Evolutionary conservation across 2,329 filamentous ascomycete genomes (phyloP).

Genomic region (Penicillium sp.): DNA sequence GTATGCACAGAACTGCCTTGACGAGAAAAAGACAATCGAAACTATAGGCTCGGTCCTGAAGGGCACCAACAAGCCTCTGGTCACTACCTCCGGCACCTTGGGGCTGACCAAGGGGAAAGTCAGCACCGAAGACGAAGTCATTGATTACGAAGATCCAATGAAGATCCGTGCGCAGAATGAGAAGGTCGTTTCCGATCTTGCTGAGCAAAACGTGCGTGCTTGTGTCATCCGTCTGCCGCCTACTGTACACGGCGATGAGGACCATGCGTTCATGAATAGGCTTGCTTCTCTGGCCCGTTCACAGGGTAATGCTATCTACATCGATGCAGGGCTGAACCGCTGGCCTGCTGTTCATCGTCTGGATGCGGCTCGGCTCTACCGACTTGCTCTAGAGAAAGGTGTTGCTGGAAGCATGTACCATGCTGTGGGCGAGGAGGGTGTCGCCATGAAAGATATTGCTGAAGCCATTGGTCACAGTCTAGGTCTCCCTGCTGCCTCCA

Average conservation of each 20-base stretch:
- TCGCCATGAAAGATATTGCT: constrained; percentile 37
- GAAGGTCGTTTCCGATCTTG: constrained; percentile 14
- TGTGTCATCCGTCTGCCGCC: constrained; percentile 40
- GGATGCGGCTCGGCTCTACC: constrained; percentile 39
- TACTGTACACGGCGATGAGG: constrained; percentile 37
- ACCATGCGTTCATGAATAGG: constrained; percentile 29
- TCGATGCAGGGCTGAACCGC: constrained; percentile 35
- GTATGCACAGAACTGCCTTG: constrained; percentile 23
- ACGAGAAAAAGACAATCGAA: constrained; percentile 35
- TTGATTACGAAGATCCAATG: constrained; percentile 12
- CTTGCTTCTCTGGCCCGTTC: constrained; percentile 26
- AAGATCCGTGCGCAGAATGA: constrained; percentile 24
- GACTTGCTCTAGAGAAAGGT: constrained; percentile 40
- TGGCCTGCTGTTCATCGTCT: constrained; percentile 38
- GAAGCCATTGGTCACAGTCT: constrained; percentile 34
- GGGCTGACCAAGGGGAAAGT: constrained; percentile 22
- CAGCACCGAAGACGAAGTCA: constrained; percentile 29
- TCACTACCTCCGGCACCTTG: constrained; percentile 39
- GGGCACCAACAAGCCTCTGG: constrained; percentile 33
- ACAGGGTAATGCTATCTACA: constrained; percentile 31
- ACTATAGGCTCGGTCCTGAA: constrained; percentile 34
- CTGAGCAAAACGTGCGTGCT: constrained; percentile 30
- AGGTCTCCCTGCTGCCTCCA: constrained; percentile 30
- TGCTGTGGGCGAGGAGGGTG: constrained; percentile 35
- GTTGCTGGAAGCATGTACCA: constrained; percentile 36